Percentiles rank a stretch among this genome's conserved stretches.
Conservation (phyloP, 2,329 filamentous ascomycete species). For the Chalara sp. region DNA sequence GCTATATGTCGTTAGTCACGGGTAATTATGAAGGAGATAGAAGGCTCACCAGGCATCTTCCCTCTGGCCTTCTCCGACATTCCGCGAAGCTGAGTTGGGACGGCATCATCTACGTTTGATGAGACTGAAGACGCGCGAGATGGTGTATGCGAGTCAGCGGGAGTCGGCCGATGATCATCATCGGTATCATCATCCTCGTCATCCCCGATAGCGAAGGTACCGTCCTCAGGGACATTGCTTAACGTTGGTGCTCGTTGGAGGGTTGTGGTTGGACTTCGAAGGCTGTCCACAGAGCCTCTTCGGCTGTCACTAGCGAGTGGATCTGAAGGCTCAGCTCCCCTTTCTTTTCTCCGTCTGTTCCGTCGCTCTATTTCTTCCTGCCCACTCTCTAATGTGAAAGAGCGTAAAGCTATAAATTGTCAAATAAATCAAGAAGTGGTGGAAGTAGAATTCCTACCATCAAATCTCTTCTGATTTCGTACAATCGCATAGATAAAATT, state of each 20-base stretch:
- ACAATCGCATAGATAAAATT: conserved; percentile 75
- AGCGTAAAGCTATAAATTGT: conserved; percentile 52
- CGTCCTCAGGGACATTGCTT: conserved; percentile 68
- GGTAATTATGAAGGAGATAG: background rate
- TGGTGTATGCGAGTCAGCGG: conserved; percentile 55
- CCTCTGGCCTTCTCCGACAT: conserved; percentile 97
- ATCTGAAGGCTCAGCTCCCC: conserved; percentile 43
- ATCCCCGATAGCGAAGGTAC: conserved; percentile 82
- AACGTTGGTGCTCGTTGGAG: conserved; percentile 49
- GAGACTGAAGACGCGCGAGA: conserved; percentile 63
- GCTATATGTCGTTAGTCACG: conserved; percentile 34
- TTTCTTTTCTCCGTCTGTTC: conserved; percentile 62
- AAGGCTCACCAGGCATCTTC: conserved; percentile 63
- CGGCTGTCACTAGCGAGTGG: conserved; percentile 23
- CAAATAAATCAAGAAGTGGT: background rate
- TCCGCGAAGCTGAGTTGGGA: conserved; percentile 75
- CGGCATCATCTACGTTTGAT: conserved; percentile 64
- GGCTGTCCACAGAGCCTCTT: conserved; percentile 60
- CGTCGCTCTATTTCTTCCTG: conserved; percentile 85
- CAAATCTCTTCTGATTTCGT: conserved; percentile 74
- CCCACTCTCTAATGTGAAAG: conserved; percentile 86
- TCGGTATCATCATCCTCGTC: conserved; percentile 57
- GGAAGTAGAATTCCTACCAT: conserved; percentile 31
- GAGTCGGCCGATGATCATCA: conserved; percentile 45
- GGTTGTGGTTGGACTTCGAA: conserved; percentile 52